phyloP scores from a whole-genome alignment of 257 asterid genomes.

The Handroanthus guayacan region DNA sequence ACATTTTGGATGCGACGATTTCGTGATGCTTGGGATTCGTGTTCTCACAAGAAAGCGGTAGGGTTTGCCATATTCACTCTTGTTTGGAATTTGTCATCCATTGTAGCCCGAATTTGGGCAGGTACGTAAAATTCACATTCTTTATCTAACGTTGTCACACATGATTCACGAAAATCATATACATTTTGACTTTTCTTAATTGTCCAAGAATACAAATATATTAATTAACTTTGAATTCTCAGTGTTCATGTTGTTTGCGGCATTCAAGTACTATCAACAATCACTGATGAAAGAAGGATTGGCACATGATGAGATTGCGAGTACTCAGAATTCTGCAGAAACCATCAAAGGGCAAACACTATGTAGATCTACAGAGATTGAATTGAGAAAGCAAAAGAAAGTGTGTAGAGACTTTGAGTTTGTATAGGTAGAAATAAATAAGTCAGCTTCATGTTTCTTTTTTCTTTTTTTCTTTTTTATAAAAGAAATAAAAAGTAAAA shows the following conservation, averaged over 20 bases:
- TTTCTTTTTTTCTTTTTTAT: neutral
- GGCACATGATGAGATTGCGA: constrained; percentile 38
- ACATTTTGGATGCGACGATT: constrained; percentile 76
- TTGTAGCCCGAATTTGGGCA: constrained; percentile 83
- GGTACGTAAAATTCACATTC: constrained; percentile 44
- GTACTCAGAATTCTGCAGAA: constrained; percentile 33
- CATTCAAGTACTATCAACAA: constrained; percentile 81
- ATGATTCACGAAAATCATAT: too few relatives aligned
- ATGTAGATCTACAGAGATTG: constrained; percentile 37
- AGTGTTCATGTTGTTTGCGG: constrained; percentile 90
- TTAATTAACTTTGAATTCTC: constrained; percentile 32
- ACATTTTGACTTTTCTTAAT: too few relatives aligned
- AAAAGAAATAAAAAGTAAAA: too few relatives aligned
- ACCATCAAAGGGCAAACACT: constrained; percentile 28
- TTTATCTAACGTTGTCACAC: too few relatives aligned
- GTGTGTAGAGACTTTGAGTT: constrained; percentile 25
- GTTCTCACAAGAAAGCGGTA: constrained; percentile 85
- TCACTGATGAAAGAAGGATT: constrained; percentile 52
- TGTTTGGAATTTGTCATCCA: constrained; percentile 80
- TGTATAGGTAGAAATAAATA: neutral
- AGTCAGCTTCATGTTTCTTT: neutral
- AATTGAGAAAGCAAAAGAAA: constrained; percentile 55
- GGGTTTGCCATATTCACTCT: constrained; percentile 79
- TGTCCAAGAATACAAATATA: too few relatives aligned
- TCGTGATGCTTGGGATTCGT: constrained; percentile 79